Evolutionary conservation across 805 yeast genomes (phyloP).

Genomic region (Cyberlindnera euphorbiae): DNA sequence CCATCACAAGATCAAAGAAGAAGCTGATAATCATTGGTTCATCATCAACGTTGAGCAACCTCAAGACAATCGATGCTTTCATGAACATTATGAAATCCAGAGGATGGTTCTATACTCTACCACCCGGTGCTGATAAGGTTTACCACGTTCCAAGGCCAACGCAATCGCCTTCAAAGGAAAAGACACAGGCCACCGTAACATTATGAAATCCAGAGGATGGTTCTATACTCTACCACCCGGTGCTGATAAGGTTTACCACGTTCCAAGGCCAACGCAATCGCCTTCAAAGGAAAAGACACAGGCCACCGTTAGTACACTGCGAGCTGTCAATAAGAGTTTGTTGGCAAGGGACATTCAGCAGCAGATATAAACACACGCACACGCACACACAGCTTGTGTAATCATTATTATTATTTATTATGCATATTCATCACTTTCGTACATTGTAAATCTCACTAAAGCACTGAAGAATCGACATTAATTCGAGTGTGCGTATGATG

Average conservation of each 20-base stretch:
- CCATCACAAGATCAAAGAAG: constrained; percentile 84
- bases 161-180: neutral
- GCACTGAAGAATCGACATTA: no score
- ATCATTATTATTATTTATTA: no score
- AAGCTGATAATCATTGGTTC: constrained; percentile 86
- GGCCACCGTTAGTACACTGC: constrained; percentile 9
- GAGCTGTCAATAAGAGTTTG: constrained; percentile 13
- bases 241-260: constrained; percentile 13
- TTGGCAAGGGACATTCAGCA: constrained; percentile 18
- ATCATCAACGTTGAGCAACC: constrained; percentile 48
- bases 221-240: constrained; percentile 47
- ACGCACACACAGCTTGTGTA: no score
- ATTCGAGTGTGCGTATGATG: no score
- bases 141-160: constrained; percentile 3
- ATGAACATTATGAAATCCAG: constrained; percentile 50
- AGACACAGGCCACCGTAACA: constrained; percentile 21
- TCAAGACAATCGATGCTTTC: constrained; percentile 52
- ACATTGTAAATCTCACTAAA: no score
- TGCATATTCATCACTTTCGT: no score
- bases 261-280: constrained; percentile 1
- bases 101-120: constrained; percentile 62
- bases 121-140: constrained; percentile 27
- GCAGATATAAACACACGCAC: constrained; percentile 12
- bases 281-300: neutral
- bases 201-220: constrained; percentile 60